Conservation (phyloP, 768 basidiomycete genomes). For the Chalciporus pseudorubinellus region DNA sequence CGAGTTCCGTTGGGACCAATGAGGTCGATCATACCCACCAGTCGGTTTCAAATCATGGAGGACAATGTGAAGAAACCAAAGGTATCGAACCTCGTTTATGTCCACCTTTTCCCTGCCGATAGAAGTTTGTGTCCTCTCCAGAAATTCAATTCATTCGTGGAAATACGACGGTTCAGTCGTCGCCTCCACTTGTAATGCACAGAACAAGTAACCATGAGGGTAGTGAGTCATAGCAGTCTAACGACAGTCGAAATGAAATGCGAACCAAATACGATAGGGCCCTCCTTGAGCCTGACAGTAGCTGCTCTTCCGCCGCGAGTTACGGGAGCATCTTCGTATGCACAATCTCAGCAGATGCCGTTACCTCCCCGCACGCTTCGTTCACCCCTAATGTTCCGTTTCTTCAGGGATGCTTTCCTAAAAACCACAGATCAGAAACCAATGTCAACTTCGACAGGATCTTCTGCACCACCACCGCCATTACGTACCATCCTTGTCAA, state of each 20-base stretch:
- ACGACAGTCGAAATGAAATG: not conserved
- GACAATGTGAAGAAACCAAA: not conserved
- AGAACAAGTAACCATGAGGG: not conserved
- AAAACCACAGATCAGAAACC: not conserved
- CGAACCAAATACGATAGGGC: slow-evolving; percentile 6
- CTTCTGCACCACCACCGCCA: slow-evolving; percentile 30
- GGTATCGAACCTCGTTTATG: slow-evolving; percentile 5
- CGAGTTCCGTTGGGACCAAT: slow-evolving; percentile 9
- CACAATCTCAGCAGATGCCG: slow-evolving; percentile 10
- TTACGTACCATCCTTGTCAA: slow-evolving; percentile 49
- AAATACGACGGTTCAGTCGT: not conserved
- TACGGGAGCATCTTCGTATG: slow-evolving; percentile 3
- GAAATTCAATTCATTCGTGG: slow-evolving; percentile 1
- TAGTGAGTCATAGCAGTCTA: slow-evolving; percentile 9
- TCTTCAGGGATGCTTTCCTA: slow-evolving; percentile 4
- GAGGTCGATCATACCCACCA: slow-evolving; percentile 1
- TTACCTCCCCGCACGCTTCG: slow-evolving; percentile 4
- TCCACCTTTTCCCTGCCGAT: not conserved
- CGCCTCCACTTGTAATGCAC: not conserved
- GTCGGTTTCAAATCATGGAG: not conserved
- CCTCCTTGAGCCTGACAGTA: slow-evolving; percentile 14
- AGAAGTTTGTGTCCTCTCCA: not conserved
- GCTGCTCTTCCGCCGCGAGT: slow-evolving; percentile 8
- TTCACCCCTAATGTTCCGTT: slow-evolving; percentile 4
- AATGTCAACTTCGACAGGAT: slow-evolving; percentile 6